phyloP scores from a whole-genome alignment of 1,284 basidiomycete genomes.

The Ceratobasidium sp. region DNA sequence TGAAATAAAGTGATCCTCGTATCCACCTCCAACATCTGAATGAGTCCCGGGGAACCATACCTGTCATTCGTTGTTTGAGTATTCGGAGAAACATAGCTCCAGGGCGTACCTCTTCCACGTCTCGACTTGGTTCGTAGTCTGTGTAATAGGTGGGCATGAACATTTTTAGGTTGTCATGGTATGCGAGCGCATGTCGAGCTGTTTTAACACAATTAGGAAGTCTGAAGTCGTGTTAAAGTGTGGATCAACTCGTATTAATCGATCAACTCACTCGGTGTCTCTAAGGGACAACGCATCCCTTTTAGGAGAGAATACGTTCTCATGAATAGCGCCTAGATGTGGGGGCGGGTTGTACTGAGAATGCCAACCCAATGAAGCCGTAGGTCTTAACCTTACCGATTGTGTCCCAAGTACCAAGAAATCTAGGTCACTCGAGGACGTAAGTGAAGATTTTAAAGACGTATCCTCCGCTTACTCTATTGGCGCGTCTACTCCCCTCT shows the following conservation, averaged over 20 bases:
- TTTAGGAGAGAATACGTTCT: slow-evolving; percentile 20
- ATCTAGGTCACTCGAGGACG: background rate
- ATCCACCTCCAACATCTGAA: slow-evolving; percentile 47
- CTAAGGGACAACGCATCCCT: slow-evolving; percentile 12
- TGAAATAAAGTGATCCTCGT: slow-evolving; percentile 32
- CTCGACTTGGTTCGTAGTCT: too few species aligned
- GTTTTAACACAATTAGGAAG: slow-evolving; percentile 24
- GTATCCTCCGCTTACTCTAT: background rate
- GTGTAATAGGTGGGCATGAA: slow-evolving; percentile 33
- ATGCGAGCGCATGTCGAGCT: slow-evolving; percentile 37
- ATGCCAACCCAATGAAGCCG: too few species aligned
- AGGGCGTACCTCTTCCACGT: too few species aligned
- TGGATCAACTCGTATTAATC: background rate
- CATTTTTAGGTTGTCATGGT: slow-evolving; percentile 41
- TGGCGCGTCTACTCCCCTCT: background rate
- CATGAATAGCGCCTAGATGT: background rate
- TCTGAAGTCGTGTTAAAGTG: background rate
- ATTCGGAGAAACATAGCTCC: too few species aligned
- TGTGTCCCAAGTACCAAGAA: slow-evolving; percentile 36
- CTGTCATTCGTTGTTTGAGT: background rate
- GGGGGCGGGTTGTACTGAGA: too few species aligned
- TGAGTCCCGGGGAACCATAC: slow-evolving; percentile 41
- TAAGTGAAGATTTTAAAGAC: background rate
- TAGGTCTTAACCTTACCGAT: background rate
- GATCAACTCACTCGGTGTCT: background rate